A percentile compares a stretch with the other conserved stretches of the same genome.
Conservation (phyloP, 257 asterid genomes). For the Capsicum pubescens region DNA sequence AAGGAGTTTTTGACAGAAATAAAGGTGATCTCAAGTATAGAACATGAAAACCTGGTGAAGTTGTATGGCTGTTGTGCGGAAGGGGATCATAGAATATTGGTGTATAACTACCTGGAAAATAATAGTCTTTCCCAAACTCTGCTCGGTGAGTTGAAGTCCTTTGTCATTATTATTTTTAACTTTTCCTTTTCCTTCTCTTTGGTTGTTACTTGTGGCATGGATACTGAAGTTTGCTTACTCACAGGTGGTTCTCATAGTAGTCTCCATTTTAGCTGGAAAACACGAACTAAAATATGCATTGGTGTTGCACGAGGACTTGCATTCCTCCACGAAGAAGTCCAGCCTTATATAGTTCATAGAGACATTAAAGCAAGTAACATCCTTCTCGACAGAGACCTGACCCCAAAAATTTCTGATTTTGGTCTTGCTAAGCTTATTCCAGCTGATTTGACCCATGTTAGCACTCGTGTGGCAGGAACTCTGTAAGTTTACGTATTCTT, state of each 20-base stretch:
- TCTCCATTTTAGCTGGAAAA: conserved; percentile 65
- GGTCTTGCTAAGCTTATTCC: conserved; percentile 95
- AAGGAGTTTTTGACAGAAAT: conserved; percentile 79
- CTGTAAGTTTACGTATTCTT: conserved; percentile 52
- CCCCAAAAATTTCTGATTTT: conserved; percentile 85
- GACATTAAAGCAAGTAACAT: conserved; percentile 91
- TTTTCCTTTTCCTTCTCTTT: conserved; percentile 30
- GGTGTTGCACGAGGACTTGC: conserved; percentile 87
- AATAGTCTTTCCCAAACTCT: conserved; percentile 91
- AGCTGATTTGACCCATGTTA: conserved; percentile 65
- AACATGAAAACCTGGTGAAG: conserved; percentile 85
- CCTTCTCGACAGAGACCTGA: conserved; percentile 82
- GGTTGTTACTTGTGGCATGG: conserved; percentile 46
- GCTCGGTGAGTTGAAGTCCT: conserved; percentile 54
- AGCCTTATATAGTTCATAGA: conserved; percentile 82
- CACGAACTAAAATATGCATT: conserved; percentile 62
- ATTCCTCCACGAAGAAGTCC: conserved; percentile 79
- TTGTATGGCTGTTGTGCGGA: conserved; percentile 89
- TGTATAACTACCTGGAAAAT: conserved; percentile 85
- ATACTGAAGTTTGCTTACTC: not conserved
- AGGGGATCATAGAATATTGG: conserved; percentile 72
- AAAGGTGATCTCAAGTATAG: conserved; percentile 61
- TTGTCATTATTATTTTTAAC: conserved; percentile 16
- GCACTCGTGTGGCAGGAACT: conserved; percentile 97
- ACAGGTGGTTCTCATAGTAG: conserved; percentile 35